Evolutionary conservation across 371 early-diverging fungal species (phyloP).

Genomic region (Mucor velutinosus): DNA sequence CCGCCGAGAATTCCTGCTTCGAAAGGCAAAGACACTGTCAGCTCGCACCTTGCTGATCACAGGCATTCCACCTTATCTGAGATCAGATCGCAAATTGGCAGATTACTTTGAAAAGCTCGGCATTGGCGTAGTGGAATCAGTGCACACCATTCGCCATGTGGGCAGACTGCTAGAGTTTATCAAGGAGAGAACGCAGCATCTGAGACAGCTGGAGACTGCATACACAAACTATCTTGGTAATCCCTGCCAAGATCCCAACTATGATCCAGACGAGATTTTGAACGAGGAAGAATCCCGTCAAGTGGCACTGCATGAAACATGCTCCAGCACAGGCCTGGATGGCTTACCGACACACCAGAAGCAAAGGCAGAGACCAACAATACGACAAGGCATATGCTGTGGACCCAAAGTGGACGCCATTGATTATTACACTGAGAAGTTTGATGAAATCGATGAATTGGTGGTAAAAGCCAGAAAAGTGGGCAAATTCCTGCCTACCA

Average conservation of each 20-base stretch:
- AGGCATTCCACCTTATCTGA: conserved; percentile 57
- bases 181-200: conserved; percentile 44
- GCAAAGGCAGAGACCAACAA: conserved; percentile 27
- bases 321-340: neutral
- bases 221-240: conserved; percentile 53
- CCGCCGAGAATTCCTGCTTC: conserved; percentile 54
- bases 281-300: conserved; percentile 31
- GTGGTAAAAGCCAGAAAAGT: conserved; percentile 60
- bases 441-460: conserved; percentile 61
- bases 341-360: conserved; percentile 20
- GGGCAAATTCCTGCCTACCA: conserved; percentile 60
- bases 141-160: conserved; percentile 63
- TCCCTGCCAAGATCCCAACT: conserved; percentile 42
- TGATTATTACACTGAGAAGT: conserved; percentile 65
- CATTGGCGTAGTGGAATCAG: conserved; percentile 62
- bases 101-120: conserved; percentile 62
- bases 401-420: conserved; percentile 72
- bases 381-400: conserved; percentile 30
- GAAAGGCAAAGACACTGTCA: conserved; percentile 52
- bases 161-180: conserved; percentile 46
- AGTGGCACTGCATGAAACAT: neutral
- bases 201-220: conserved; percentile 45
- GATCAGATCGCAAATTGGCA: conserved; percentile 53
- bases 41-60: conserved; percentile 64
- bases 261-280: conserved; percentile 43